These are phyloP conservation scores for Hypoxylon sp. DNA, from an alignment of 2,329 filamentous ascomycete species.

Conservation along the genomic window DNA sequence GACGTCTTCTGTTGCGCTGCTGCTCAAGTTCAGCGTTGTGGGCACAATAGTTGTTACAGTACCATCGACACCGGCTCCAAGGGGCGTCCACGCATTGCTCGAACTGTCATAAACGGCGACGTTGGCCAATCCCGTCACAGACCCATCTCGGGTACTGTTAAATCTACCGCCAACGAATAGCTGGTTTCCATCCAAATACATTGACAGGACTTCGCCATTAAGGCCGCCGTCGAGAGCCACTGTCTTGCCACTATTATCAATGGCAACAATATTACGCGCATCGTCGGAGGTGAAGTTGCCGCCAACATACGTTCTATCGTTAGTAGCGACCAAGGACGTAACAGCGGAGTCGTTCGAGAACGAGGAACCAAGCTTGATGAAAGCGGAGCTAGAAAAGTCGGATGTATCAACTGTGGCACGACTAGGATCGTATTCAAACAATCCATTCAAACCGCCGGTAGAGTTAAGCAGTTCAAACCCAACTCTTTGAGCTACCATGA, in stretches of 20 bases:
- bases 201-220: slow-evolving; percentile 81
- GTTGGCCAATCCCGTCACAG: slow-evolving; percentile 76
- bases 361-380: slow-evolving; percentile 81
- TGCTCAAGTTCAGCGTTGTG: slow-evolving; percentile 83
- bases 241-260: slow-evolving; percentile 74
- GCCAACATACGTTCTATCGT: slow-evolving; percentile 79
- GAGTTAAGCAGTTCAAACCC: slow-evolving; percentile 81
- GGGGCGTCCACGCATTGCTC: slow-evolving; percentile 78
- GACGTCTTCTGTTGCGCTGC: slow-evolving; percentile 76
- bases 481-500: slow-evolving; percentile 90
- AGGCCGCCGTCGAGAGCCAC: slow-evolving; percentile 79
- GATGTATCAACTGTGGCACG: slow-evolving; percentile 69
- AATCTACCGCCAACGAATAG: slow-evolving; percentile 91
- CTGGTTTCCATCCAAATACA: slow-evolving; percentile 75
- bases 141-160: slow-evolving; percentile 76
- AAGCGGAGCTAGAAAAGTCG: slow-evolving; percentile 78
- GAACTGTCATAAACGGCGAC: slow-evolving; percentile 82
- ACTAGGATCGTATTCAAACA: slow-evolving; percentile 89
- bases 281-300: slow-evolving; percentile 84
- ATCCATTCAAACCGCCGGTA: slow-evolving; percentile 85
- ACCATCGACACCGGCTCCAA: slow-evolving; percentile 90
- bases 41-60: slow-evolving; percentile 81
- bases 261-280: slow-evolving; percentile 82
- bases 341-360: slow-evolving; percentile 79
- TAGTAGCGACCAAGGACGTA: slow-evolving; percentile 74